Percentiles rank a stretch among this genome's conserved stretches.
These are phyloP conservation scores for Fusarium oligoseptatum DNA, from an alignment of 2,329 filamentous ascomycete genomes.

Conservation along the genomic window DNA sequence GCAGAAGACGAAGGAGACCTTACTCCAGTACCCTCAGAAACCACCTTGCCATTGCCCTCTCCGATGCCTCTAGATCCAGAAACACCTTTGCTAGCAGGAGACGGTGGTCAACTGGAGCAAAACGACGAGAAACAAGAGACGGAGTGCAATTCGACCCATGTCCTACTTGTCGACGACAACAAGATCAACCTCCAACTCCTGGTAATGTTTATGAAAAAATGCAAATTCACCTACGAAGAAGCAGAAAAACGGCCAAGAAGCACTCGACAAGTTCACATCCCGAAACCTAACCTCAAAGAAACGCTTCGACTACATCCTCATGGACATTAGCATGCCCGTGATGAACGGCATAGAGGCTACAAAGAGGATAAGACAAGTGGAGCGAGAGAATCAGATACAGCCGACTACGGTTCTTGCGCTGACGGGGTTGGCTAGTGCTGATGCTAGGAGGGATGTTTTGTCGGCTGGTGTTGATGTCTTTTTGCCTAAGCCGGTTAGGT, in stretches of 20 bases:
- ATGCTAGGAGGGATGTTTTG: slow-evolving; percentile 63
- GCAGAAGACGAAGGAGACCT: background rate
- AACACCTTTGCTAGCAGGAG: slow-evolving; percentile 3
- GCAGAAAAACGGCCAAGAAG: slow-evolving; percentile 62
- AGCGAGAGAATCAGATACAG: slow-evolving; percentile 55
- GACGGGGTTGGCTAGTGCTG: slow-evolving; percentile 64
- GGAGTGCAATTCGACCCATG: slow-evolving; percentile 26
- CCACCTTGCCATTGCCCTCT: background rate
- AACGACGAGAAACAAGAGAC: background rate
- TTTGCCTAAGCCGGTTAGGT: slow-evolving; percentile 63
- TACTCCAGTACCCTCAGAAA: background rate
- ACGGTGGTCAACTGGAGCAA: background rate
- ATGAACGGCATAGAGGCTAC: slow-evolving; percentile 66
- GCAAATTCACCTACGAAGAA: slow-evolving; percentile 56
- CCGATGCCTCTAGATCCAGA: slow-evolving; percentile 11
- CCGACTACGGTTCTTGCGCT: slow-evolving; percentile 64
- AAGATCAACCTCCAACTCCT: slow-evolving; percentile 58
- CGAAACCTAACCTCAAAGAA: slow-evolving; percentile 27
- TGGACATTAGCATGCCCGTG: slow-evolving; percentile 69
- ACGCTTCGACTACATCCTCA: slow-evolving; percentile 54
- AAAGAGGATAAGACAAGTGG: slow-evolving; percentile 61
- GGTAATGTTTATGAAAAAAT: slow-evolving; percentile 58
- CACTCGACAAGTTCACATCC: slow-evolving; percentile 58
- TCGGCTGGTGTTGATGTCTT: slow-evolving; percentile 64
- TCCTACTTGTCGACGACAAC: slow-evolving; percentile 59